These are phyloP conservation scores for Dothistroma septosporum DNA, from an alignment of 2,329 filamentous ascomycete species.

Conservation along the genomic window DNA sequence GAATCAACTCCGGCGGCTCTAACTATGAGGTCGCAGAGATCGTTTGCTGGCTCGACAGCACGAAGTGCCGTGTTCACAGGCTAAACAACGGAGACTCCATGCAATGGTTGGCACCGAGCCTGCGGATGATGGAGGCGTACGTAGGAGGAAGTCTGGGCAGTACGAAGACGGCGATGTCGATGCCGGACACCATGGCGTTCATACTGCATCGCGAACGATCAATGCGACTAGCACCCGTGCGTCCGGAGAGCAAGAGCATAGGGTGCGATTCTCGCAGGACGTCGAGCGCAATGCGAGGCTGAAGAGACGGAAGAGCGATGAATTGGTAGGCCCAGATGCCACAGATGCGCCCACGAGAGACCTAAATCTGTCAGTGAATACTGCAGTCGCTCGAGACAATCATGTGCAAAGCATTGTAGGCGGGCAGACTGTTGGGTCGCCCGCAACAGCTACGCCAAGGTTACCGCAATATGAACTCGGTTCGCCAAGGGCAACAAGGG, in stretches of 20 bases:
- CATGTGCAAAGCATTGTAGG: slow-evolving; percentile 6
- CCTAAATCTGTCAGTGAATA: slow-evolving; percentile 36
- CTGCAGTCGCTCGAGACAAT: slow-evolving; percentile 24
- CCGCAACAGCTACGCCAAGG: slow-evolving; percentile 12
- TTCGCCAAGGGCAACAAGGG: slow-evolving; percentile 25
- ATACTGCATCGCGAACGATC: slow-evolving; percentile 6
- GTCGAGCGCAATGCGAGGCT: slow-evolving; percentile 23
- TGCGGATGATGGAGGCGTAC: slow-evolving; percentile 14
- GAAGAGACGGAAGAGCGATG: slow-evolving; percentile 32
- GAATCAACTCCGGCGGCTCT: background rate
- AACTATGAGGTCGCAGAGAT: background rate
- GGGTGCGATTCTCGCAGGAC: slow-evolving; percentile 29
- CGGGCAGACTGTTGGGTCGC: slow-evolving; percentile 15
- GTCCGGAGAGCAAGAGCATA: slow-evolving; percentile 12
- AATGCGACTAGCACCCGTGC: background rate
- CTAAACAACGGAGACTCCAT: background rate
- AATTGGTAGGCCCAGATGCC: slow-evolving; percentile 16
- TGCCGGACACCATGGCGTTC: slow-evolving; percentile 11
- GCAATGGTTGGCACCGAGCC: slow-evolving; percentile 1
- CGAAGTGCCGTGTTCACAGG: background rate
- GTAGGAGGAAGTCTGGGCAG: slow-evolving; percentile 24
- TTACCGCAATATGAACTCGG: slow-evolving; percentile 2
- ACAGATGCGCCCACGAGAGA: slow-evolving; percentile 28
- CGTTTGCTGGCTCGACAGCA: background rate
- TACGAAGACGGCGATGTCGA: slow-evolving; percentile 8